Percentiles rank a stretch among this genome's conserved stretches.
phyloP scores from a whole-genome alignment of 2,329 filamentous ascomycete genomes.

The Fusarium lateritium region DNA sequence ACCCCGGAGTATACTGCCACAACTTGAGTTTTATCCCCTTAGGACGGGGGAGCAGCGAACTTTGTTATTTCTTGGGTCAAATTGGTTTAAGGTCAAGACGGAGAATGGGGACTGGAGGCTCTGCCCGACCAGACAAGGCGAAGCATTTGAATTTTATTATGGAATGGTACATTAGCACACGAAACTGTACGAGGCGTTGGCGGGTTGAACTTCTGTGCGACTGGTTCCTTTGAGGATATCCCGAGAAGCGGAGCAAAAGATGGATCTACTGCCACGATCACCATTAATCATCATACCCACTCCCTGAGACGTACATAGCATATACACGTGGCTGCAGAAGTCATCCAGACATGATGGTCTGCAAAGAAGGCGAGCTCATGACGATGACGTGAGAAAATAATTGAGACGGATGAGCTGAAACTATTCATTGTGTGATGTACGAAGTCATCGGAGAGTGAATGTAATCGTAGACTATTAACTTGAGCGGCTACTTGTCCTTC shows the following conservation, averaged over 20 bases:
- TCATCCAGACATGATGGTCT: conserved; percentile 31
- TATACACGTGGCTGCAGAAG: conserved; percentile 48
- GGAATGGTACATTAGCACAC: conserved; percentile 47
- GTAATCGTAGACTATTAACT: neutral
- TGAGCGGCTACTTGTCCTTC: conserved; percentile 61
- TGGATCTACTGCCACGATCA: conserved; percentile 45
- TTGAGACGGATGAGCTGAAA: conserved; percentile 28
- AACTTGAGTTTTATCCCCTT: conserved; percentile 18
- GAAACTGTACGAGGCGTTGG: conserved; percentile 50
- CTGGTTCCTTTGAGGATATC: conserved; percentile 31
- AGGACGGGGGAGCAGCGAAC: conserved; percentile 12
- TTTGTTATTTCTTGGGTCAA: conserved; percentile 28
- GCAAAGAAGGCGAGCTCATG: conserved; percentile 21
- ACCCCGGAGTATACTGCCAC: conserved; percentile 19
- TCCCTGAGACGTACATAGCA: conserved; percentile 47
- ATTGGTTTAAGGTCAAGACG: conserved; percentile 34
- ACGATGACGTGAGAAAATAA: conserved; percentile 40
- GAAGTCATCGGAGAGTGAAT: conserved; percentile 4
- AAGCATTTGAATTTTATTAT: conserved; percentile 48
- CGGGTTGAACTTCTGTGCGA: conserved; percentile 37
- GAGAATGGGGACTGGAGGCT: conserved; percentile 8
- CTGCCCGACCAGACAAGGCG: conserved; percentile 24
- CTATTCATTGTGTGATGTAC: neutral
- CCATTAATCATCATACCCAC: conserved; percentile 49
- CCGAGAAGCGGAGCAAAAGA: conserved; percentile 34